Percentiles rank a stretch among this genome's conserved stretches.
These are phyloP conservation scores for Jatropha podagrica DNA, from an alignment of 441 rosid species.

Conservation along the genomic window DNA sequence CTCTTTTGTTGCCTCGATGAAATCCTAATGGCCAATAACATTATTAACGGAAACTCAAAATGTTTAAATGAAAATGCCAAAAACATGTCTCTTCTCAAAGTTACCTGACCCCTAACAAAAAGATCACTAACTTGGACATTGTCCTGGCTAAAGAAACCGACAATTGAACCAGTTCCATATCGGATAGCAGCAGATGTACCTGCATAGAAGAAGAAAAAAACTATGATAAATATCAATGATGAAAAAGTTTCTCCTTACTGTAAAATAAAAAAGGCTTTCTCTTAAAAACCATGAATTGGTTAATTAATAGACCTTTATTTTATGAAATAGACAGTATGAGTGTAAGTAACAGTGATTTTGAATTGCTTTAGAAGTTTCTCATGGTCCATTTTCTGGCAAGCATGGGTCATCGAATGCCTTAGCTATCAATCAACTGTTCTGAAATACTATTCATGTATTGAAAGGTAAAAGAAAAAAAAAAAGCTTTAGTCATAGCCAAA, in stretches of 20 bases:
- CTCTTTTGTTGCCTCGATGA: slow-evolving; percentile 82
- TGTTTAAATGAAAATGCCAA: background rate
- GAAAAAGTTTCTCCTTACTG: background rate
- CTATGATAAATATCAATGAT: slow-evolving; percentile 6
- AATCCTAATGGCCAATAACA: slow-evolving; percentile 41
- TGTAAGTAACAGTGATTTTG: background rate
- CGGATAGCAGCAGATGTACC: slow-evolving; percentile 65
- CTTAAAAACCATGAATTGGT: background rate
- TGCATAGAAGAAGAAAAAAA: slow-evolving; percentile 18
- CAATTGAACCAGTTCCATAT: slow-evolving; percentile 75
- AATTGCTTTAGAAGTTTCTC: background rate
- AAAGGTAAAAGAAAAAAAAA: background rate
- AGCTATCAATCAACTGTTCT: background rate
- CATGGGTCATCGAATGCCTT: too few species aligned
- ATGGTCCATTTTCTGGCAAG: background rate
- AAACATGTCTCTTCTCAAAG: slow-evolving; percentile 5
- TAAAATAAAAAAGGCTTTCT: background rate
- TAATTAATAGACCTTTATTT: background rate
- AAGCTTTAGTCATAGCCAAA: background rate
- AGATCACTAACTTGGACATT: slow-evolving; percentile 65
- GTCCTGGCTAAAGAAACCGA: slow-evolving; percentile 82
- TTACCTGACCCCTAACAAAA: slow-evolving; percentile 64
- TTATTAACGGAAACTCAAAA: background rate
- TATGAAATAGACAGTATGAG: background rate
- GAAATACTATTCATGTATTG: background rate